Percentiles rank a stretch among this genome's conserved stretches.
Conservation (phyloP, 495 filamentous ascomycete genomes). For the Parachaetomium inaequale region DNA sequence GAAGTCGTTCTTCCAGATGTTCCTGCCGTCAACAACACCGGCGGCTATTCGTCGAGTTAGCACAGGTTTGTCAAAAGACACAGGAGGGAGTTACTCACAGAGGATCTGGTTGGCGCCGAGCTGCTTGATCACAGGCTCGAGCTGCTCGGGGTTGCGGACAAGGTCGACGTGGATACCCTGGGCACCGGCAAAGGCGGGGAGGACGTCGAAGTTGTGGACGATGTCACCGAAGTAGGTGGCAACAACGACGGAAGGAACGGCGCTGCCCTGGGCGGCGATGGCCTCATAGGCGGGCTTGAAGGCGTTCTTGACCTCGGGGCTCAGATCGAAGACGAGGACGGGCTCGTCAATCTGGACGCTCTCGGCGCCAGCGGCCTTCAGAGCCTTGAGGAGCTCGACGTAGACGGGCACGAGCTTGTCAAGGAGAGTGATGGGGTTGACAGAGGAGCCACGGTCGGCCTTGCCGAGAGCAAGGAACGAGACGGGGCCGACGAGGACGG, state of each 20-base stretch:
- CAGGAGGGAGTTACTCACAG: conserved; percentile 32
- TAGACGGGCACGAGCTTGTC: conserved; percentile 90
- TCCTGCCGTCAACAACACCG: conserved; percentile 96
- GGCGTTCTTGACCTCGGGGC: conserved; percentile 81
- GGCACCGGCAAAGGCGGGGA: conserved; percentile 59
- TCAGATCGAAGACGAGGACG: conserved; percentile 87
- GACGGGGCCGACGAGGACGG: conserved; percentile 91
- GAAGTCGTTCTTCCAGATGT: conserved; percentile 99
- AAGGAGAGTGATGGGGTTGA: conserved; percentile 88
- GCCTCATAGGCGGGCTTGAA: conserved; percentile 98
- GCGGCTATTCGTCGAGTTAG: conserved; percentile 41
- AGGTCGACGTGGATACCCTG: conserved; percentile 91
- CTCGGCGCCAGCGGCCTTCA: conserved; percentile 94
- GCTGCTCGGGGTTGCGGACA: conserved; percentile 95
- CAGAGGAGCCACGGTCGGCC: conserved; percentile 87
- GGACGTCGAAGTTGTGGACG: conserved; percentile 92
- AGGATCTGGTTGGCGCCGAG: conserved; percentile 85
- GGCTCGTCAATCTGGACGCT: conserved; percentile 97
- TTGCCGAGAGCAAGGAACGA: conserved; percentile 95
- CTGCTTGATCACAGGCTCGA: conserved; percentile 86
- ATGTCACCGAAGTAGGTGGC: conserved; percentile 99
- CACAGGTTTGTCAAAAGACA: neutral
- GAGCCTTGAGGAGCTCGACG: conserved; percentile 78
- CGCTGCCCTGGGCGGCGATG: conserved; percentile 67
- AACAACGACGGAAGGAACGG: conserved; percentile 75